A percentile compares a stretch with the other conserved stretches of the same genome.
These are phyloP conservation scores for Lentinus polychrous DNA, from an alignment of 1,284 basidiomycete species.

Conservation along the genomic window DNA sequence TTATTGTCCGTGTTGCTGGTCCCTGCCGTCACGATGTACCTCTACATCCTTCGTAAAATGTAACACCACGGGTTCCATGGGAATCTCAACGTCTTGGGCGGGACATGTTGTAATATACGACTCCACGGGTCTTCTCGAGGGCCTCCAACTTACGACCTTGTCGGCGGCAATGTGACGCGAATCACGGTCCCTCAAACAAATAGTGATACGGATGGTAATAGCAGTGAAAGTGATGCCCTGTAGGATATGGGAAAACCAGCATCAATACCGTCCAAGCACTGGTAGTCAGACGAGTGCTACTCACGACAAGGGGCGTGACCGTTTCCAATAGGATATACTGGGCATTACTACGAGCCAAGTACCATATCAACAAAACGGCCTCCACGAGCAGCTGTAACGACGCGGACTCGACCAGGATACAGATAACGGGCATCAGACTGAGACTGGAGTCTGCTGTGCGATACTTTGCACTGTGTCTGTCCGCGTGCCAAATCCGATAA, in stretches of 20 bases:
- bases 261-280: neutral
- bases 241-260: neutral
- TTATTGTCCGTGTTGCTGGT: too few species aligned
- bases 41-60: too few species aligned
- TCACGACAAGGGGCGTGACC: constrained; percentile 24
- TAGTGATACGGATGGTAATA: constrained; percentile 18
- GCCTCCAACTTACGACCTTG: too few species aligned
- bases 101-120: too few species aligned
- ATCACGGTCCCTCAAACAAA: constrained; percentile 5
- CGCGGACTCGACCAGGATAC: constrained; percentile 27
- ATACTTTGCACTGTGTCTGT: neutral
- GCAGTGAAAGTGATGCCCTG: constrained; percentile 20
- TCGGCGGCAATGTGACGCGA: too few species aligned
- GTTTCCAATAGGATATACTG: constrained; percentile 25
- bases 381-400: constrained; percentile 22
- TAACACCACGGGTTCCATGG: too few species aligned
- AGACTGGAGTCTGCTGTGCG: neutral
- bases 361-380: constrained; percentile 23
- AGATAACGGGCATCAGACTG: constrained; percentile 9
- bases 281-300: too few species aligned
- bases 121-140: too few species aligned
- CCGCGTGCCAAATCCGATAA: constrained; percentile 2
- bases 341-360: constrained; percentile 20
- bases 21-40: too few species aligned
- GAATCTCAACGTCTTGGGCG: too few species aligned